Base-by-base conservation (phyloP, 257 asterid species). In the Hygrophila difformis region DNA sequence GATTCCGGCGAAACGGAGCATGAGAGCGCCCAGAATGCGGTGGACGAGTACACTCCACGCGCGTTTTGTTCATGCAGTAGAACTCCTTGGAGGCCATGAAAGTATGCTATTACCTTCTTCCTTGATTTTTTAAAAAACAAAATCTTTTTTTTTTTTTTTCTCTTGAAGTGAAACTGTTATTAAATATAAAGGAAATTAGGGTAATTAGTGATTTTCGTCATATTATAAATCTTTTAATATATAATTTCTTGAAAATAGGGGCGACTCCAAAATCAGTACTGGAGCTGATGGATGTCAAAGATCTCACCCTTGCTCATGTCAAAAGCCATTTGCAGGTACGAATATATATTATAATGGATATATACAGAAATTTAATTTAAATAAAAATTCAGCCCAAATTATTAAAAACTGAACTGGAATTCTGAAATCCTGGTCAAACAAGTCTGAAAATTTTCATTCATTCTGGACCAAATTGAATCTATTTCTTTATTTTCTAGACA, bases 41-140 rank as follows among this genome's bases (percentile, higher is more conserved):
- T 88, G 97, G 97, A 88, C 97, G 0, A 84, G 79, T 49, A 81
- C 93, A 0, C 95, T 84, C 16, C 97, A 84, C 47, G 79, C 85
- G 6, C 88, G 97, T 4, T 88, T 88, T 44, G 95, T 84, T 63
- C 97, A 88, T 60, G 95, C 97, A 39, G 97, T 88, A 16, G 95
- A 88, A 53, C 97, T 88, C 20, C 94, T 88, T 38, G 95, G 97
- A 15, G 97, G 97, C 76, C 95, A 84, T 69, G 97, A 88, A 72
- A 87, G 97, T 87, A 78, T 23, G 33, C 8, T 18, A 21, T 7
- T 5, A 18, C 12, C 28, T 8, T 3, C 4, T 17, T 22, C 37
- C 6, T n/a, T 7, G 8, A n/a, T n/a, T n/a, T n/a, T n/a, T n/a
- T n/a, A n/a, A n/a, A n/a, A n/a, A n/a, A n/a, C n/a, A n/a, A n/a